Conservation (phyloP, 768 basidiomycete species). For the Hydnum rufescens region DNA sequence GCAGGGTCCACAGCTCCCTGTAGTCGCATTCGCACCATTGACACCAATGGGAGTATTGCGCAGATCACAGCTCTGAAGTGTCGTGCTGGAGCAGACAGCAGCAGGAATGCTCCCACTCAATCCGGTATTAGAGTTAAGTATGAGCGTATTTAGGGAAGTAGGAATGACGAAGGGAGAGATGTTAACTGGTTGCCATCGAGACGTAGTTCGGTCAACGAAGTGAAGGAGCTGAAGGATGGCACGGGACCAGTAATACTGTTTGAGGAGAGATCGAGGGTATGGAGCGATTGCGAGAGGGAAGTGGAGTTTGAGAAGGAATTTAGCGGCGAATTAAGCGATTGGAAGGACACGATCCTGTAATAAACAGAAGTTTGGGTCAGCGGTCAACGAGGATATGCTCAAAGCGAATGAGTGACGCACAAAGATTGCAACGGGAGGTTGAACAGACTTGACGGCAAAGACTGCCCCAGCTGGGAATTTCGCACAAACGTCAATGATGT, state of each 20-base stretch:
- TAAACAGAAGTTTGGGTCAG: neutral
- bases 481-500: slow-evolving; percentile 4
- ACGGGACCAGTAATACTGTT: slow-evolving; percentile 6
- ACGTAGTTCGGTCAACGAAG: slow-evolving; percentile 5
- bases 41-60: neutral
- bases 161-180: slow-evolving; percentile 4
- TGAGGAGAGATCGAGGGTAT: slow-evolving; percentile 15
- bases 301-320: slow-evolving; percentile 11
- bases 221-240: slow-evolving; percentile 1
- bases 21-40: neutral
- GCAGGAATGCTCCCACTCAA: neutral
- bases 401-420: neutral
- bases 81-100: neutral
- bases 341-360: slow-evolving; percentile 6
- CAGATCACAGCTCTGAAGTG: slow-evolving; percentile 1
- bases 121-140: neutral
- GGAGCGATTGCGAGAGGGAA: slow-evolving; percentile 13
- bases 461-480: slow-evolving; percentile 3
- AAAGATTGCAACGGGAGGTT: neutral
- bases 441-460: slow-evolving; percentile 1
- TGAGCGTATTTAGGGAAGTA: neutral
- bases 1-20: neutral
- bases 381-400: neutral
- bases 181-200: slow-evolving; percentile 9
- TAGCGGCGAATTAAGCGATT: slow-evolving; percentile 21